Conservation (phyloP, 164 flowering plant species). For the Berberis thunbergii region DNA sequence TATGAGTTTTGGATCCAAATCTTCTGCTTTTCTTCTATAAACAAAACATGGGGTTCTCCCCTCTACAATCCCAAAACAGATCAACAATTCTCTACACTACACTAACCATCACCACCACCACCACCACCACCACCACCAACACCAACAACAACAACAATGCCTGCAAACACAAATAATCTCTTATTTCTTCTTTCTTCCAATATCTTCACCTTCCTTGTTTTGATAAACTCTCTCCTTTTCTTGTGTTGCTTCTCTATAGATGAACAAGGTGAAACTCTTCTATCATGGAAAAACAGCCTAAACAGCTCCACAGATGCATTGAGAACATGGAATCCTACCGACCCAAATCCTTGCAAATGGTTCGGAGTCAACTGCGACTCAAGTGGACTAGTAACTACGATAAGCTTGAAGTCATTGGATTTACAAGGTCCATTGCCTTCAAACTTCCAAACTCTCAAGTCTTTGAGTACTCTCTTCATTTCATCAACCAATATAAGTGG, state of each 20-base stretch:
- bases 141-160: conserved; percentile 36
- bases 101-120: background rate
- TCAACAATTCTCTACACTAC: conserved; percentile 20
- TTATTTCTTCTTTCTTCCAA: conserved; percentile 9
- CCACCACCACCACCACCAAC: conserved; percentile 5
- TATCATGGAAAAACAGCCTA: conserved; percentile 64
- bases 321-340: conserved; percentile 52
- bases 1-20: conserved; percentile 62
- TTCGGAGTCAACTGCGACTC: conserved; percentile 59
- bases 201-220: conserved; percentile 26
- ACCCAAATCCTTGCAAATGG: conserved; percentile 69
- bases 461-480: conserved; percentile 45
- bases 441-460: conserved; percentile 49
- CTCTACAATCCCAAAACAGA: conserved; percentile 76
- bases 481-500: conserved; percentile 74
- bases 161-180: conserved; percentile 43
- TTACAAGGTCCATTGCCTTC: conserved; percentile 76
- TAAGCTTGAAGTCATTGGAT: conserved; percentile 46
- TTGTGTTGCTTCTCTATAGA: conserved; percentile 43
- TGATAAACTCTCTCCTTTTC: conserved; percentile 26
- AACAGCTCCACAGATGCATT: conserved; percentile 40
- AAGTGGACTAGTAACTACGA: conserved; percentile 32
- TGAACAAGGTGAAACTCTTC: conserved; percentile 67
- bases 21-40: conserved; percentile 71
- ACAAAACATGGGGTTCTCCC: conserved; percentile 92